Percentiles rank a stretch among this genome's conserved stretches.
Conservation (phyloP, 208 protist species). For the Crithidia fasciculata region DNA sequence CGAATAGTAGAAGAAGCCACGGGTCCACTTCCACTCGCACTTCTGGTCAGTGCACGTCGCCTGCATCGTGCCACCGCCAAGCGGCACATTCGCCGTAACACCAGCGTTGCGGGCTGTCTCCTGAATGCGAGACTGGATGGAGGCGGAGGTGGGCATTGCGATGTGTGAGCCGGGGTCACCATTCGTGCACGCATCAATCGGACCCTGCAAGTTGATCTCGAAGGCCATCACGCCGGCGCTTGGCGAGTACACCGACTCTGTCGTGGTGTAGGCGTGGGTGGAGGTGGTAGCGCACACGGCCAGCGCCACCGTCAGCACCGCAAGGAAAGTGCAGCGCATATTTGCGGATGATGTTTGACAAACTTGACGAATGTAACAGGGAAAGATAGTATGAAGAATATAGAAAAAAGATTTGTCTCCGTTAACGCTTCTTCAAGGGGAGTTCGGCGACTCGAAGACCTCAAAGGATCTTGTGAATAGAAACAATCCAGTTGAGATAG, state of each 20-base stretch:
- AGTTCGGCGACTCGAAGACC: too few species aligned
- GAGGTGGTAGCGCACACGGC: conserved; percentile 17
- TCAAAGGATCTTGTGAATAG: too few species aligned
- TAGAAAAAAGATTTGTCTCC: too few species aligned
- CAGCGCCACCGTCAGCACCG: neutral
- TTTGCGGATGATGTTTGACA: neutral
- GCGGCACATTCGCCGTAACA: conserved; percentile 29
- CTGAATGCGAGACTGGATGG: conserved; percentile 29
- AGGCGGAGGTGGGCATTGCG: conserved; percentile 58
- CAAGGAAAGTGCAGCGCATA: neutral
- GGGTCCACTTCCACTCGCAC: conserved; percentile 56
- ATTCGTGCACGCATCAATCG: conserved; percentile 10
- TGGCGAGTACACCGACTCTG: conserved; percentile 21
- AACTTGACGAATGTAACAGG: neutral
- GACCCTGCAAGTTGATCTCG: conserved; percentile 5
- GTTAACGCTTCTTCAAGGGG: too few species aligned
- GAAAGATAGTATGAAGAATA: too few species aligned
- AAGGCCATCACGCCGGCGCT: conserved; percentile 15
- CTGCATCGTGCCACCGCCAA: conserved; percentile 47
- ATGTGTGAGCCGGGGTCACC: conserved; percentile 35
- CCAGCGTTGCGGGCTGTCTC: conserved; percentile 17
- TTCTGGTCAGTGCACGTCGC: conserved; percentile 31
- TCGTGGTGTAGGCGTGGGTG: conserved; percentile 49
- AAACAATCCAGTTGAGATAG: too few species aligned
- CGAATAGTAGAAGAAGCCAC: conserved; percentile 50